phyloP scores from a whole-genome alignment of 192 early-diverging fungal species.

The Coemansia javaensis region DNA sequence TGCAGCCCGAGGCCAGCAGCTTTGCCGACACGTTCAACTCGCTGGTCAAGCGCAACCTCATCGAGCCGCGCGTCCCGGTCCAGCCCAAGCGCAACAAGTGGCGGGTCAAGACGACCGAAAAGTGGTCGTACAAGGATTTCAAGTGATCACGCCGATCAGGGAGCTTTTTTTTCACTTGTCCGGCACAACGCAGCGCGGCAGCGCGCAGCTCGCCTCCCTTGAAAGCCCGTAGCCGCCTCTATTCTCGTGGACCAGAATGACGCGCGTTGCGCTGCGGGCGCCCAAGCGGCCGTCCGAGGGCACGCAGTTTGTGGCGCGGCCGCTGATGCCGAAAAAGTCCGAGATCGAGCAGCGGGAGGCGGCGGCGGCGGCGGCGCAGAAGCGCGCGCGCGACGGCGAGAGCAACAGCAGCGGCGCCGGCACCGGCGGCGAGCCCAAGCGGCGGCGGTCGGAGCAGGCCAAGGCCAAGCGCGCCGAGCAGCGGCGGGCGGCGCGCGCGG shows the following conservation, averaged over 20 bases:
- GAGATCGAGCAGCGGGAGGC: constrained; percentile 29
- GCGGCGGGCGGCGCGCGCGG: constrained; percentile 25
- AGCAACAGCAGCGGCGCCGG: too few relatives aligned
- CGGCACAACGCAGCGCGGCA: constrained; percentile 52
- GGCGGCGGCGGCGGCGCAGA: constrained; percentile 7
- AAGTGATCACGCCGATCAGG: constrained; percentile 4
- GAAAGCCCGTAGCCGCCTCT: too few relatives aligned
- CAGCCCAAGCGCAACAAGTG: constrained; percentile 3
- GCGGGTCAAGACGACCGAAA: constrained; percentile 32
- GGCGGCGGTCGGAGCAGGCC: constrained; percentile 13
- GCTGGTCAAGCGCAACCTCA: constrained; percentile 42
- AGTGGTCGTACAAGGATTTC: constrained; percentile 49
- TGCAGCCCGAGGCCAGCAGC: constrained; percentile 42
- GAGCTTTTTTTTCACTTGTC: background rate
- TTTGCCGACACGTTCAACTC: constrained; percentile 28
- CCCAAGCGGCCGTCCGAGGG: constrained; percentile 54
- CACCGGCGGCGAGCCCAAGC: constrained; percentile 3
- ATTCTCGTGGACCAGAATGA: constrained; percentile 41
- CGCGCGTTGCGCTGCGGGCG: constrained; percentile 54
- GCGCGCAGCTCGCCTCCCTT: too few relatives aligned
- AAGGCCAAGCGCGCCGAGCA: constrained; percentile 25
- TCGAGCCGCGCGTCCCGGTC: constrained; percentile 22
- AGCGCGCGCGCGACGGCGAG: constrained; percentile 9
- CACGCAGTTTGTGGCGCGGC: constrained; percentile 43
- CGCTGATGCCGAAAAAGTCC: constrained; percentile 49